Evolutionary conservation across 352 stramenopile species (phyloP).

Genomic region (Discostella stelligera): DNA sequence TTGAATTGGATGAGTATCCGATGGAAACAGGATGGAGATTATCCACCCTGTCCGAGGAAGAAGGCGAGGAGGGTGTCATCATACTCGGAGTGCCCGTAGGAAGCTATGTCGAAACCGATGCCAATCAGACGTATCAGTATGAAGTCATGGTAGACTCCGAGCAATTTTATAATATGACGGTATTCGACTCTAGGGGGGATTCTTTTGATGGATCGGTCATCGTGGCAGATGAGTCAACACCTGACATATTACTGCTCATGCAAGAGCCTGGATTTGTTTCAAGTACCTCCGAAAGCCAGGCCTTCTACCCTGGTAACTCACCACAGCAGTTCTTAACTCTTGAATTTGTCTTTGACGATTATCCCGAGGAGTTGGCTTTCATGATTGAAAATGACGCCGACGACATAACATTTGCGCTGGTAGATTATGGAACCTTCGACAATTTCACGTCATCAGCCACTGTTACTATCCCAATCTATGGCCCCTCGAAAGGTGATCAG

Average conservation of each 20-base stretch:
- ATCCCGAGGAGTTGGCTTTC: slow-evolving; percentile 22
- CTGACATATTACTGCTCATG: slow-evolving; percentile 13
- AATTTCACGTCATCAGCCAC: slow-evolving; percentile 3
- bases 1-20: slow-evolving; percentile 27
- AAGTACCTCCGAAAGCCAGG: slow-evolving; percentile 19
- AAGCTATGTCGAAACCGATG: slow-evolving; percentile 10
- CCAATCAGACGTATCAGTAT: slow-evolving; percentile 10
- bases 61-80: not conserved
- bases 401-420: slow-evolving; percentile 26
- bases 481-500: slow-evolving; percentile 14
- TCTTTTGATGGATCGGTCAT: slow-evolving; percentile 22
- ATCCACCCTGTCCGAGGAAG: slow-evolving; percentile 1
- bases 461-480: slow-evolving; percentile 30
- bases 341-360: slow-evolving; percentile 26
- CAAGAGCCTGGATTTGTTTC: slow-evolving; percentile 32
- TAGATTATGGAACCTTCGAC: slow-evolving; percentile 25
- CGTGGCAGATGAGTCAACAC: slow-evolving; percentile 3
- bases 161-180: slow-evolving; percentile 32
- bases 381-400: slow-evolving; percentile 25
- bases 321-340: slow-evolving; percentile 26
- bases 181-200: slow-evolving; percentile 25
- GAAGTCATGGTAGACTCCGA: slow-evolving; percentile 22
- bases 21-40: slow-evolving; percentile 37
- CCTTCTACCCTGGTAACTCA: slow-evolving; percentile 25
- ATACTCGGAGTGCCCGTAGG: slow-evolving; percentile 14